Evolutionary conservation across 257 asterid genomes (phyloP).

Genomic region (Fraxinus quadrangulata): DNA sequence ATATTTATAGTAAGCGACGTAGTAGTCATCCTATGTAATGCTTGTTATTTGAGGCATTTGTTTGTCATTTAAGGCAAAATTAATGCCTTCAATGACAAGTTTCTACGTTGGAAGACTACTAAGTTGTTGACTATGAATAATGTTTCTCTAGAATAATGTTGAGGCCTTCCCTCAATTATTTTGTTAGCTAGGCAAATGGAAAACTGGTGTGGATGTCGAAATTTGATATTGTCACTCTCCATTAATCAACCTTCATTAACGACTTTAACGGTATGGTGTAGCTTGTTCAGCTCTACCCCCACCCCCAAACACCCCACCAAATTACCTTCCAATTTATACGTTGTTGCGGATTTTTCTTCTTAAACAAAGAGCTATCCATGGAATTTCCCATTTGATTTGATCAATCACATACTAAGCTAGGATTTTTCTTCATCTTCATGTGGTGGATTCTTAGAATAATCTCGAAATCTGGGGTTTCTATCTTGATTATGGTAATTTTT

Average conservation of each 20-base stretch:
- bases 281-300: background rate
- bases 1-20: no score
- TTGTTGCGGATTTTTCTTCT: background rate
- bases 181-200: no score
- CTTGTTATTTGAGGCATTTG: no score
- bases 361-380: background rate
- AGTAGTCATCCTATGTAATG: no score
- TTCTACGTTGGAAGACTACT: no score
- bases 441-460: constrained; percentile 32
- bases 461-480: constrained; percentile 23
- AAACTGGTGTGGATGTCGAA: no score
- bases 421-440: constrained; percentile 8
- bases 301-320: background rate
- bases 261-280: background rate
- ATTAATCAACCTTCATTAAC: background rate
- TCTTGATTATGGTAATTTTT: constrained; percentile 29
- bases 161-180: no score
- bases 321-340: background rate
- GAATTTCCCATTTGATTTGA: background rate
- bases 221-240: no score
- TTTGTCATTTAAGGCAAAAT: no score
- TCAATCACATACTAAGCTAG: background rate
- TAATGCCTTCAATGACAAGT: no score
- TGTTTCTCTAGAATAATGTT: no score
- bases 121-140: no score